A percentile compares a stretch with the other conserved stretches of the same genome.
Evolutionary conservation across 768 basidiomycete genomes (phyloP).

Genomic region (Lactifluus subvellereus): DNA sequence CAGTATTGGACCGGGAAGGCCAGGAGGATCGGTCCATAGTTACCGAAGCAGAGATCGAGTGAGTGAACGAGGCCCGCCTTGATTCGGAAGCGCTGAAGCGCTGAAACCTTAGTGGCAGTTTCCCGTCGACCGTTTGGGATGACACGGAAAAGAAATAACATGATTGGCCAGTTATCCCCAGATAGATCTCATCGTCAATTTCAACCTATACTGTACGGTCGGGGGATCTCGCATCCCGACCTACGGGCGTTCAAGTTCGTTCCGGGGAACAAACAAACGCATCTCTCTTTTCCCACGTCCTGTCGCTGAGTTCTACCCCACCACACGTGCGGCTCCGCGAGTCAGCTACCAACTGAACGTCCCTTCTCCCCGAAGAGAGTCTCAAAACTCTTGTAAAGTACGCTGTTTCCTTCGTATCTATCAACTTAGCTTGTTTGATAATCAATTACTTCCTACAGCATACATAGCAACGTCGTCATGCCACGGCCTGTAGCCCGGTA

Average conservation of each 20-base stretch:
- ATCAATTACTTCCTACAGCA: background rate
- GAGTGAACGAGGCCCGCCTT: background rate
- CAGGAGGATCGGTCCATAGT: constrained; percentile 13
- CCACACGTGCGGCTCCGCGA: background rate
- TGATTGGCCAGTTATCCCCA: constrained; percentile 6
- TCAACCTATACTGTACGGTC: background rate
- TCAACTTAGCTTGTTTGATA: background rate
- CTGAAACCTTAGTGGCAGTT: constrained; percentile 3
- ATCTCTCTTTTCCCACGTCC: constrained; percentile 10
- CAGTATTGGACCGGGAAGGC: background rate
- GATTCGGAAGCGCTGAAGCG: background rate
- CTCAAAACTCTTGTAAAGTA: background rate
- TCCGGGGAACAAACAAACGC: background rate
- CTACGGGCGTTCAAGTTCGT: background rate
- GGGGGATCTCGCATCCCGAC: background rate
- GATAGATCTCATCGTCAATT: background rate
- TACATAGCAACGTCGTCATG: background rate
- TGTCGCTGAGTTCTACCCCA: background rate
- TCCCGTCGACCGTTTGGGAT: constrained; percentile 2
- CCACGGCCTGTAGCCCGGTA: background rate
- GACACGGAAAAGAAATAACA: constrained; percentile 1
- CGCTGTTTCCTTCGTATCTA: background rate
- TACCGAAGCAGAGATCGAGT: constrained; percentile 7
- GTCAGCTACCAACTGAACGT: background rate
- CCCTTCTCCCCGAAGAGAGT: background rate